Evolutionary conservation across 2,329 filamentous ascomycete genomes (phyloP), one percentile per base, ranked within the genome.

Genomic region (Arthrobotrys megalospora): DNA sequence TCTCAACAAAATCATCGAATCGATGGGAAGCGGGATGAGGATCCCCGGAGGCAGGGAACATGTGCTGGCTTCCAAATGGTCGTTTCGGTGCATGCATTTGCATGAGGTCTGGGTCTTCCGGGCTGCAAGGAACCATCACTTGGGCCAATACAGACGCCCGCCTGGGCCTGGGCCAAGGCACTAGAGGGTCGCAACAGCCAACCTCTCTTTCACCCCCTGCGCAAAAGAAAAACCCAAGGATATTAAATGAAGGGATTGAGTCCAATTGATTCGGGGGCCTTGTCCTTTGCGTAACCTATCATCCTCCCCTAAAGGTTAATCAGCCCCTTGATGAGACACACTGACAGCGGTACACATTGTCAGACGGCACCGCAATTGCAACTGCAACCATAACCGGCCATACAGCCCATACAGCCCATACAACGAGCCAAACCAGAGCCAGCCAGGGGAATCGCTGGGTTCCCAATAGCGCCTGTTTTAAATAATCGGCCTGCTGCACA

Each of bases 401-500:
- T 12, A 45, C 58, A 63, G 21, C 41, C 67, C 36, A 62, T n/a
- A n/a, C 36, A 63, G 34, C 60, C 38, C 60, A 48, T 64, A 16
- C 60, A 48, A 64, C 60, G 24, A 48, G 43, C 21, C 60, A 64
- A 48, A 47, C 24, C 63, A 50, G 6, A 41, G 24, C 28, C 60
- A 45, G 45, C 50, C 50, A 75, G 68, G 68, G 58, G 58, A 53
- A 47, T 72, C 58, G 28, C 32, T 64, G 21, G 24, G 68, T 45
- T 67, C 73, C 73, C 50, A 66, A 58, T 69, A 71, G 73, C 73
- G 67, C 66, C 73, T 52, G 73, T 77, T 77, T 77, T 77, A 77
- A 71, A 77, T 77, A 77, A 77, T 71, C 73, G 60, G 66, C 73
- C 73, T 77, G 34, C 60, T 71, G 58, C 67, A 62, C 55, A 50